Percentiles rank a stretch among this genome's conserved stretches.
Conservation (phyloP, 805 yeast species). For the Lipomyces yamanashiensis region DNA sequence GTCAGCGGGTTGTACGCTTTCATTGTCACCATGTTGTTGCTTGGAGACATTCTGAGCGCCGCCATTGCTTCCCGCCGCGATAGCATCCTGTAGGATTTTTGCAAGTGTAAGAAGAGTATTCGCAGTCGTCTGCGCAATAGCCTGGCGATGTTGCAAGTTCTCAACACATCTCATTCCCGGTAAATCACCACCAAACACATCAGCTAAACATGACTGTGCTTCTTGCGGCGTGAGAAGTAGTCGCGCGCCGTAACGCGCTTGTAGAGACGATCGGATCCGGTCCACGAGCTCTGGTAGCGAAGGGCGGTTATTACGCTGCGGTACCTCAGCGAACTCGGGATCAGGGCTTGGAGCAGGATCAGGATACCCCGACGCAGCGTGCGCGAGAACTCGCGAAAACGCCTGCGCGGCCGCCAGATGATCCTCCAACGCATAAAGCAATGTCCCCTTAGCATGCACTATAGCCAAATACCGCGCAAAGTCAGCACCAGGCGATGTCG, state of each 20-base stretch:
- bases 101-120: slow-evolving; percentile 45
- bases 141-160: slow-evolving; percentile 25
- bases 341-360: background rate
- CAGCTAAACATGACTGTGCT: slow-evolving; percentile 30
- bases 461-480: slow-evolving; percentile 35
- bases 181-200: slow-evolving; percentile 35
- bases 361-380: slow-evolving; percentile 17
- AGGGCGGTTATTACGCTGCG: background rate
- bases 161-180: slow-evolving; percentile 21
- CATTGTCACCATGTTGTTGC: background rate
- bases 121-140: slow-evolving; percentile 33
- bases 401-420: slow-evolving; percentile 38
- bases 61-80: slow-evolving; percentile 40
- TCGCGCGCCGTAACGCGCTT: slow-evolving; percentile 11
- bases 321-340: background rate
- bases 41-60: background rate
- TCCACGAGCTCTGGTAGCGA: slow-evolving; percentile 22
- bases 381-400: slow-evolving; percentile 35
- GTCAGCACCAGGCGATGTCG: slow-evolving; percentile 23
- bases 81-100: slow-evolving; percentile 44
- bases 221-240: slow-evolving; percentile 30
- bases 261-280: slow-evolving; percentile 23
- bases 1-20: background rate
- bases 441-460: slow-evolving; percentile 32
- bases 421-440: slow-evolving; percentile 41